Base-by-base conservation (phyloP, 805 yeast species). In the Barnettozyma salicaria region DNA sequence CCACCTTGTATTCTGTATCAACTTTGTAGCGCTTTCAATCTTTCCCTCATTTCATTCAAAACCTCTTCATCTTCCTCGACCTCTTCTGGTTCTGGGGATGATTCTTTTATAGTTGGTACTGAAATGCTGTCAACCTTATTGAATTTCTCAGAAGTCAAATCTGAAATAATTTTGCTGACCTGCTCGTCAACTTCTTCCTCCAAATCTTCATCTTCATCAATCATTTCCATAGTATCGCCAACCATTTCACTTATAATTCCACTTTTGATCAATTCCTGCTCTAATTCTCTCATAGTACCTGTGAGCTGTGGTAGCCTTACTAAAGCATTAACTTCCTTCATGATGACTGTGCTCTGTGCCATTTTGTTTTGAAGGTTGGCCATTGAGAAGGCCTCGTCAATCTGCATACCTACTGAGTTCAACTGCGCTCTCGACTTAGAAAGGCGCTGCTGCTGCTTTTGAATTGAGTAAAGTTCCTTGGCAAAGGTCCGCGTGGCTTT, bases 171-270 rank as follows among this genome's bases (percentile, higher is more conserved):
- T 56, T 76, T 74, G 42, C 81, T 76, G 16, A 86, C 79, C 16
- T 71, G 74, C 28, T 69, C 75, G 21, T 75, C 77, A 44, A 76
- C 83, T 14, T 78, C 80, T 38, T 83, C 90, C 28, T 68, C 80
- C 28, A 74, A 69, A 41, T 77, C 84, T 14, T 74, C 81, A 32
- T 72, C 80, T 21, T 79, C 86, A 16, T 72, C 79, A 40, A 75
- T 61, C 34, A 68, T 61, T 42, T 89, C 97, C 42, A 90, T 67
- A 44, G 85, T 78, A 55, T 92, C 99, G 40, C 84, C 87, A 56
- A 89, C 80, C 97, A 92, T 92, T 56, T 92, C 98, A 48, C 85
- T 86, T 37, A 92, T 87, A 30, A 92, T 74, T 0, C 92, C 92
- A 10, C 84, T 75, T 59, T 80, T 83, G 76, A 84, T 78, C 50